A percentile compares a stretch with the other conserved stretches of the same genome.
Conservation (phyloP, 1,139 yeast genomes). For the Taphrina pruni region DNA sequence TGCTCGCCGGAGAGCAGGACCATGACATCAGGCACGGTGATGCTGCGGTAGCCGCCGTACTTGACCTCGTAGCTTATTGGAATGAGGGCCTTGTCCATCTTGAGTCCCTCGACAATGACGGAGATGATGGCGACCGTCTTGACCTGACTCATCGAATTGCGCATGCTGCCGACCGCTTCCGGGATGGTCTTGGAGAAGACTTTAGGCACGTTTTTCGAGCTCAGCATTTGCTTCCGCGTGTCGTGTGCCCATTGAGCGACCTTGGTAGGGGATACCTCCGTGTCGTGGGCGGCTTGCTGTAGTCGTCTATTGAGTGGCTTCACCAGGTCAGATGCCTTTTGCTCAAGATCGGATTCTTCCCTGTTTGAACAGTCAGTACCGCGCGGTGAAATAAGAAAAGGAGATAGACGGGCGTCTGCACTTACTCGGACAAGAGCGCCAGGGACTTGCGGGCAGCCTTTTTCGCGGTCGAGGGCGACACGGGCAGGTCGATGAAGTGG, state of each 20-base stretch:
- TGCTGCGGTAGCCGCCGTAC: conserved; percentile 28
- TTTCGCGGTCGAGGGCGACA: conserved; percentile 36
- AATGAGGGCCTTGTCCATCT: conserved; percentile 36
- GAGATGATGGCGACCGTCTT: conserved; percentile 30
- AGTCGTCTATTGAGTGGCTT: conserved; percentile 21
- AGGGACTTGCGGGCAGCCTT: conserved; percentile 37
- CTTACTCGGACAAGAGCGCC: conserved; percentile 23
- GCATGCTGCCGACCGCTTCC: conserved; percentile 7
- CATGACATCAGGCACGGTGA: conserved; percentile 40
- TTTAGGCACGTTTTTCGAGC: conserved; percentile 20
- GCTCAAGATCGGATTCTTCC: conserved; percentile 28
- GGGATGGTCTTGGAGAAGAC: conserved; percentile 23
- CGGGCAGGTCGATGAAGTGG: conserved; percentile 36
- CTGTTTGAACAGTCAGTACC: not conserved
- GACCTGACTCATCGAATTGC: conserved; percentile 33
- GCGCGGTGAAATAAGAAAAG: not conserved
- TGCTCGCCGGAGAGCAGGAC: conserved; percentile 39
- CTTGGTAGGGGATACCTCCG: conserved; percentile 34
- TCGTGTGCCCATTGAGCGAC: conserved; percentile 40
- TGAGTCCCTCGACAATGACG: conserved; percentile 33
- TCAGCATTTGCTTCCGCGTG: conserved; percentile 20
- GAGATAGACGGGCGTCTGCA: not conserved
- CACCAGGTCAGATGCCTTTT: conserved; percentile 13
- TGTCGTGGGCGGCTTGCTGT: conserved; percentile 23
- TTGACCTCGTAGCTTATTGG: conserved; percentile 40